These are phyloP conservation scores for Dissophora ornata DNA, from an alignment of 192 early-diverging fungal species.

Conservation along the genomic window DNA sequence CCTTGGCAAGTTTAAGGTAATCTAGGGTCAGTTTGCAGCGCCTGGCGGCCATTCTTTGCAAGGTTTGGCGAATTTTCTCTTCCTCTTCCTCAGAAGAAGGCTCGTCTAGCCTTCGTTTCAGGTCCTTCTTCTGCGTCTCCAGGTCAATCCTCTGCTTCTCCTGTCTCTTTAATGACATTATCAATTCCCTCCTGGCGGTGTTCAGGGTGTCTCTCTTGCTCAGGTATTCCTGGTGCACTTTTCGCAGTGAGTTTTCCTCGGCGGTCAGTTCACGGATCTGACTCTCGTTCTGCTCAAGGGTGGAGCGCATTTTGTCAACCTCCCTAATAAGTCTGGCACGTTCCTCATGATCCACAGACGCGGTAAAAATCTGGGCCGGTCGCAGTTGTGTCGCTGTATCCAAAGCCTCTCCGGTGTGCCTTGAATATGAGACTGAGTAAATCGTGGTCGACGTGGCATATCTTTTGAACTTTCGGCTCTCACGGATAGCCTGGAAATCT, in stretches of 20 bases:
- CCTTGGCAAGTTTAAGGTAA: conserved; percentile 26
- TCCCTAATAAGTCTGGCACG: conserved; percentile 50
- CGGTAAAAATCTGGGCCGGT: conserved; percentile 20
- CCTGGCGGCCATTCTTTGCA: conserved; percentile 8
- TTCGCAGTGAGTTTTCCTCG: conserved; percentile 52
- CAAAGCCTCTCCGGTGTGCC: conserved; percentile 25
- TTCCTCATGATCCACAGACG: conserved; percentile 50
- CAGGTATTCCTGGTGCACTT: conserved; percentile 16
- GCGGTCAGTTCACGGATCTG: conserved; percentile 51
- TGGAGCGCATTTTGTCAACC: conserved; percentile 24
- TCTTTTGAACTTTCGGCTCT: conserved; percentile 28
- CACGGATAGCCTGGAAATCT: conserved; percentile 27
- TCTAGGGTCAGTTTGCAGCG: conserved; percentile 29
- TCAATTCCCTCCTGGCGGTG: conserved; percentile 11
- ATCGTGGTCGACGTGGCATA: conserved; percentile 23
- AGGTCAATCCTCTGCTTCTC: conserved; percentile 42
- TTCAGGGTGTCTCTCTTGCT: conserved; percentile 49
- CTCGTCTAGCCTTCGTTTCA: conserved; percentile 16
- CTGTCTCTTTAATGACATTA: conserved; percentile 8
- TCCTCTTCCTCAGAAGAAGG: conserved; percentile 46
- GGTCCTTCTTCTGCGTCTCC: conserved; percentile 8
- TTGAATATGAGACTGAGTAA: conserved; percentile 23
- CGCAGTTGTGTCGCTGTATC: conserved; percentile 23
- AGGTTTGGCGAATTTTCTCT: conserved; percentile 1
- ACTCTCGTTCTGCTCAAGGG: conserved; percentile 34